These are phyloP conservation scores for Lignosus rhinocerotis DNA, from an alignment of 1,284 basidiomycete species.

Conservation along the genomic window DNA sequence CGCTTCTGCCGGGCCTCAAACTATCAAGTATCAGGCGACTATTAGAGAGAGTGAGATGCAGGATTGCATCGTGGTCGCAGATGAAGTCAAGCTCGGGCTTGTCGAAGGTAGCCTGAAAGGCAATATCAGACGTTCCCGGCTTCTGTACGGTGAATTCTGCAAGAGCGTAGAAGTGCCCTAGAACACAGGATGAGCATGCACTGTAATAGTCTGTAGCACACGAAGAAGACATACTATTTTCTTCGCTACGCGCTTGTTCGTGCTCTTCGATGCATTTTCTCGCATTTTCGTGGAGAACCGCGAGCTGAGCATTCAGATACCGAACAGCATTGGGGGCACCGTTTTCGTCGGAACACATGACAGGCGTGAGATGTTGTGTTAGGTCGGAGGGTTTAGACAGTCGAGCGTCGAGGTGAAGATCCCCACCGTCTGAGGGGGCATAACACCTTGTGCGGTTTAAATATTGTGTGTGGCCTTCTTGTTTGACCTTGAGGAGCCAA, in stretches of 20 bases:
- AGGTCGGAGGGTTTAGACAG: neutral
- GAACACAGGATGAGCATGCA: neutral
- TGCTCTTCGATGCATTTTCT: conserved; percentile 28
- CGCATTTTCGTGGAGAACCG: conserved; percentile 32
- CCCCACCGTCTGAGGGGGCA: neutral
- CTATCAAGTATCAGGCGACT: conserved; percentile 21
- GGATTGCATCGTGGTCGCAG: conserved; percentile 32
- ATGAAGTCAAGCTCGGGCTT: conserved; percentile 28
- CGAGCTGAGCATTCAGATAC: conserved; percentile 35
- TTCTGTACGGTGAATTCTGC: conserved; percentile 14
- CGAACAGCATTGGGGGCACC: conserved; percentile 30
- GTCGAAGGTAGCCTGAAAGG: conserved; percentile 26
- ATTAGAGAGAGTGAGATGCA: conserved; percentile 23
- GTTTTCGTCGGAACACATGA: conserved; percentile 36
- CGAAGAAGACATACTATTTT: conserved; percentile 7
- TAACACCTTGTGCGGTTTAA: neutral
- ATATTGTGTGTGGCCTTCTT: neutral
- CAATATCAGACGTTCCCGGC: neutral
- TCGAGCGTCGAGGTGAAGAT: neutral
- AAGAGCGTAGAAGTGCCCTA: conserved; percentile 20
- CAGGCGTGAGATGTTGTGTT: neutral
- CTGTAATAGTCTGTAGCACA: too few species aligned
- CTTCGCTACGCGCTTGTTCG: conserved; percentile 9
- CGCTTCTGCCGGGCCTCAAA: neutral
- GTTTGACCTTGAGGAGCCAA: neutral